Evolutionary conservation across 345 rosid genomes (phyloP), one percentile per base, ranked within the genome.

Genomic region (Boechera stricta): DNA sequence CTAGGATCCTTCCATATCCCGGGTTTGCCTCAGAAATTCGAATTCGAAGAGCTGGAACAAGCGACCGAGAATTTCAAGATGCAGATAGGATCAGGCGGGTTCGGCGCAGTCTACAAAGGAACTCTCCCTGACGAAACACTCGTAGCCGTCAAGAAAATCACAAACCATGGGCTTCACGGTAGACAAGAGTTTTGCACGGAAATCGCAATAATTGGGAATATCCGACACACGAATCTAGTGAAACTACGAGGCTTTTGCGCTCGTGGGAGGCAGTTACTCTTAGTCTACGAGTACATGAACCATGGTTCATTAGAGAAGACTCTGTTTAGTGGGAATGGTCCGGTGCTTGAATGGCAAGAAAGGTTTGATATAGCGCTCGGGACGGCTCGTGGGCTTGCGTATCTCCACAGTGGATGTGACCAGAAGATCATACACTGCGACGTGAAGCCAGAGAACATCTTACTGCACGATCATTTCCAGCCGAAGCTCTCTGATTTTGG

Each of bases 251-350:
- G 97, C 33, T 92, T 88, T 75, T 92, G 97, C 58, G 88, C 84
- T 51, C 86, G 84, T 32, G 94, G 92, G 65, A 64, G 87, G 31
- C 90, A 81, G 6, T 76, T 91, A 60, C 79, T 90, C 32, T 72
- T 91, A 76, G 95, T 92, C 29, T 89, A 86, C 26, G 97, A 92
- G 78, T 90, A 87, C 69, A 92, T 92, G 92, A 82, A 79, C 77
- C 87, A 55, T 24, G 90, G 96, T 5, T 90, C 93, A 15, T 76
- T 92, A 70, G 96, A 92, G 10, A 83, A 83, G 56, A 83, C 84
- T 31, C 79, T 90, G 42, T 86, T 86, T 13, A 45, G 54, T 9
- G 71, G 44, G 29, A 83, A 28, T 15, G 87, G 88, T 67, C 86
- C 85, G 0, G 86, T 84, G 7, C 82, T 92, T 59, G 89, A 84